These are phyloP conservation scores for Canna indica DNA, from an alignment of 176 grass and related monocot genomes.

Conservation along the genomic window DNA sequence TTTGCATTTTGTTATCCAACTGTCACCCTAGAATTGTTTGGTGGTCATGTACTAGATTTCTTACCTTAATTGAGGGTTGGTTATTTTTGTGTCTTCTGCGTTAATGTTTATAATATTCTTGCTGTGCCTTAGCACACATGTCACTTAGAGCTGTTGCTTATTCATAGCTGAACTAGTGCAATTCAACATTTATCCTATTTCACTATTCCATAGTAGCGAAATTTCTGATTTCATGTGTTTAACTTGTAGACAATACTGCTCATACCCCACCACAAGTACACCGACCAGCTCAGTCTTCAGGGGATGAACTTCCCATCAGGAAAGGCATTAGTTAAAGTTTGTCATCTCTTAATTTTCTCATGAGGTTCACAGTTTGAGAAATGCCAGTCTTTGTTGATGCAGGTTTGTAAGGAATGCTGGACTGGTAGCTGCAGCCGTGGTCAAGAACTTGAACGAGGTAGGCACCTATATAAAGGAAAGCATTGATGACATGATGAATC, in stretches of 20 bases:
- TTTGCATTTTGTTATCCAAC: too few relatives aligned
- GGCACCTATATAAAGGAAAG: constrained; percentile 65
- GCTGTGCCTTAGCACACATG: too few relatives aligned
- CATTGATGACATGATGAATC: constrained; percentile 61
- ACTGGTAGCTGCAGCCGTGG: constrained; percentile 67
- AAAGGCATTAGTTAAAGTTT: constrained; percentile 32
- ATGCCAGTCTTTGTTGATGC: constrained; percentile 11
- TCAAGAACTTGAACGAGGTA: constrained; percentile 52
- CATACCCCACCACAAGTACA: constrained; percentile 24
- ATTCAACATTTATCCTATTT: too few relatives aligned
- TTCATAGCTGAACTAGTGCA: too few relatives aligned
- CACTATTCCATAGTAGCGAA: neutral
- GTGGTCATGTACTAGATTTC: too few relatives aligned
- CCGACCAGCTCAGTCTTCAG: constrained; percentile 28
- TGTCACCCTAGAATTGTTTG: too few relatives aligned
- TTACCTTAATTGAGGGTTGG: too few relatives aligned
- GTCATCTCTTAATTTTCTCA: neutral
- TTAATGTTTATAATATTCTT: too few relatives aligned
- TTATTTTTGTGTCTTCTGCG: too few relatives aligned
- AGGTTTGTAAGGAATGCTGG: constrained; percentile 81
- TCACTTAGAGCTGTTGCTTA: too few relatives aligned
- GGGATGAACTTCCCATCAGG: constrained; percentile 55
- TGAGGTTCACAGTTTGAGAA: constrained; percentile 3
- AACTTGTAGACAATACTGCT: constrained; percentile 19
- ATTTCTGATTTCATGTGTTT: neutral